These are phyloP conservation scores for Dictyostelium brefeldianum DNA, from an alignment of 78 protist species.

Conservation along the genomic window DNA sequence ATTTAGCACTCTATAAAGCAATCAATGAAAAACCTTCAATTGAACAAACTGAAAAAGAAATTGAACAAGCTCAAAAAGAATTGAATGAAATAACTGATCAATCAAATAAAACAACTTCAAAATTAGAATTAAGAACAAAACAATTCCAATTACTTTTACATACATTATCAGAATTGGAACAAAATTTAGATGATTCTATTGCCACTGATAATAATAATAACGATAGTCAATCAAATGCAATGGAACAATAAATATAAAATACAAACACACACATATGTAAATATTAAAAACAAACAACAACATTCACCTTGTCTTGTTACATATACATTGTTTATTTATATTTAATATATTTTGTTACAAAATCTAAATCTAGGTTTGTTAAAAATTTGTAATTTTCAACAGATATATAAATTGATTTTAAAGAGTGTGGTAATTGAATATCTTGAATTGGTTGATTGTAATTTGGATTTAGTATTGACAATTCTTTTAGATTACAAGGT, in stretches of 20 bases:
- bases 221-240: not conserved
- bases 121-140: constrained; percentile 67
- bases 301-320: no score
- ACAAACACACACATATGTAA: not conserved
- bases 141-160: constrained; percentile 70
- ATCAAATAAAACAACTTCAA: constrained; percentile 30
- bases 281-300: no score
- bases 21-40: constrained; percentile 72
- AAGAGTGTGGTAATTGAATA: no score
- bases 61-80: constrained; percentile 60
- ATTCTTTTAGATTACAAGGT: no score
- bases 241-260: not conserved
- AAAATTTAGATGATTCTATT: constrained; percentile 48
- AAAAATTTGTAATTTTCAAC: no score
- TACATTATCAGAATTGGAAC: constrained; percentile 61
- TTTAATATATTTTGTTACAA: no score
- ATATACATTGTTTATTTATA: no score
- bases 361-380: no score
- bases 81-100: constrained; percentile 26
- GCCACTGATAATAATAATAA: not conserved
- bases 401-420: no score
- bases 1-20: constrained; percentile 59
- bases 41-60: constrained; percentile 63
- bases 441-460: no score
- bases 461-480: no score